A percentile compares a stretch with the other conserved stretches of the same genome.
These are phyloP conservation scores for Hygrocybe coccinea DNA, from an alignment of 768 basidiomycete species.

Conservation along the genomic window DNA sequence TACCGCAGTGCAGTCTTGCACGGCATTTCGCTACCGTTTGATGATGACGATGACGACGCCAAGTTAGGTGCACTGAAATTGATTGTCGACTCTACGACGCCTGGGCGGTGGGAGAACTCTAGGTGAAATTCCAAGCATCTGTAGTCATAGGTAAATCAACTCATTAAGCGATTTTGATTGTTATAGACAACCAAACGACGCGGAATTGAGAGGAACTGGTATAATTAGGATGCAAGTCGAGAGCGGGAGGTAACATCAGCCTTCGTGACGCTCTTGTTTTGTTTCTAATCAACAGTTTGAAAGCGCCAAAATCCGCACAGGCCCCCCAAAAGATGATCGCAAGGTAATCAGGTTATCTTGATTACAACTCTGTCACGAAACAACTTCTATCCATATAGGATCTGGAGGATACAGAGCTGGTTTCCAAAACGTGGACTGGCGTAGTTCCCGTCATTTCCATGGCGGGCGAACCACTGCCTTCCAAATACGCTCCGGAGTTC, in stretches of 20 bases:
- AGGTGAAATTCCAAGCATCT: background rate
- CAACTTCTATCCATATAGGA: background rate
- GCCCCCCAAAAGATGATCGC: background rate
- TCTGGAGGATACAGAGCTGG: background rate
- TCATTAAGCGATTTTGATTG: background rate
- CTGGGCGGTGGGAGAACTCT: slow-evolving; percentile 1
- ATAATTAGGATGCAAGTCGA: slow-evolving; percentile 1
- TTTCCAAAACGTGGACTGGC: background rate
- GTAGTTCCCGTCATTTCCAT: background rate
- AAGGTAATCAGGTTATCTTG: background rate
- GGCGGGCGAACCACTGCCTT: background rate
- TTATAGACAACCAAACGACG: background rate
- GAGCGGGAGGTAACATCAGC: background rate
- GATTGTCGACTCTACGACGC: background rate
- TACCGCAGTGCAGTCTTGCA: slow-evolving; percentile 1
- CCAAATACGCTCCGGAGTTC: background rate
- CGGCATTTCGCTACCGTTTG: background rate
- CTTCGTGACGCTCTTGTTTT: background rate
- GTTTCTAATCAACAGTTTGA: background rate
- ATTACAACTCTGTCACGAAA: background rate
- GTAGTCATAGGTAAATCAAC: background rate
- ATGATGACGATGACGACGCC: background rate
- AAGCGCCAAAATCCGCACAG: slow-evolving; percentile 2
- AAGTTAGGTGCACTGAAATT: background rate
- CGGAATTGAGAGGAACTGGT: background rate